phyloP scores from a whole-genome alignment of 2,329 filamentous ascomycete genomes.

The Aureobasidium sp. region DNA sequence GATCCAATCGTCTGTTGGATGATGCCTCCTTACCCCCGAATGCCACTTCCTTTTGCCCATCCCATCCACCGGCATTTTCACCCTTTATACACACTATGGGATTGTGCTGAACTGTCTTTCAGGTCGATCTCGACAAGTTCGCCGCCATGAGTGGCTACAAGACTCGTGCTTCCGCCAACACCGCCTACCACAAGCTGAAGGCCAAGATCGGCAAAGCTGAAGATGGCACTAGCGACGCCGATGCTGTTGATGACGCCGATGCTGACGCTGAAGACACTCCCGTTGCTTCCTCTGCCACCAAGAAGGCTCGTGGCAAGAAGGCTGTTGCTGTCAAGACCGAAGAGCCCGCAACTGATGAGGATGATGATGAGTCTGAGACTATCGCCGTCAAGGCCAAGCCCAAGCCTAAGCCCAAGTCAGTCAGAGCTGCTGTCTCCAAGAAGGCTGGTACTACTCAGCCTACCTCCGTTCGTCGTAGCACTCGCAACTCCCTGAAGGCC shows the following conservation, averaged over 20 bases:
- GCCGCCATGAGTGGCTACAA: slow-evolving; percentile 19
- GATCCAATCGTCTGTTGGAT: neutral
- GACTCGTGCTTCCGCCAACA: slow-evolving; percentile 19
- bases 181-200: slow-evolving; percentile 53
- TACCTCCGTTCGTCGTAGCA: neutral
- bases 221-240: neutral
- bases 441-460: neutral
- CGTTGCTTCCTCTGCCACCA: neutral
- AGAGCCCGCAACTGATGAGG: neutral
- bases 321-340: neutral
- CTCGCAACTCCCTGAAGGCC: neutral
- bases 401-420: neutral
- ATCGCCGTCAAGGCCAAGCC: neutral
- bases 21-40: no score
- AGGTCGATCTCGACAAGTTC: slow-evolving; percentile 22
- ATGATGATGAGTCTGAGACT: neutral
- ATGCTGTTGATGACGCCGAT: neutral
- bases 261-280: neutral
- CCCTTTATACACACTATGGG: neutral
- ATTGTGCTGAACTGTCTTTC: neutral
- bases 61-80: neutral
- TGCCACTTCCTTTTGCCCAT: neutral
- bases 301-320: slow-evolving; percentile 6
- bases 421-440: neutral
- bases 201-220: slow-evolving; percentile 46